These are phyloP conservation scores for Iberis pinnata DNA, from an alignment of 345 rosid species.

Conservation along the genomic window DNA sequence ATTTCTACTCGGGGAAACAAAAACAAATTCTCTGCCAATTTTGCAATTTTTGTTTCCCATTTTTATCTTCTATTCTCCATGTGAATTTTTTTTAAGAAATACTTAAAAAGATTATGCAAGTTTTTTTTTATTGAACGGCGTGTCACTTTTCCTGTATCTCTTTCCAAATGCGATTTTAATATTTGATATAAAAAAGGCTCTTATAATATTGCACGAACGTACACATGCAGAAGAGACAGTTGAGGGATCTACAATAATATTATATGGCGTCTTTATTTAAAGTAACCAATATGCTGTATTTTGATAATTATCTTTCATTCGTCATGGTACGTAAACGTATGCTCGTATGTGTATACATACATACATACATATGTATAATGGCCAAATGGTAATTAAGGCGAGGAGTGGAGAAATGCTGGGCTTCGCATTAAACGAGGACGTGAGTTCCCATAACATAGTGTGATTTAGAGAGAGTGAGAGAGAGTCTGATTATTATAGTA, in stretches of 20 bases:
- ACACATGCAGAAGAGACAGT: constrained; percentile 66
- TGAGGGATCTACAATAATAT: constrained; percentile 92
- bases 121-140: no score
- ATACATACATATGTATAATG: constrained; percentile 18
- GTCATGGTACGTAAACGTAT: constrained; percentile 13
- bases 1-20: constrained; percentile 77
- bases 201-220: constrained; percentile 52
- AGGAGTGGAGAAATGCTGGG: constrained; percentile 98
- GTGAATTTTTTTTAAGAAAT: no score
- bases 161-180: constrained; percentile 31
- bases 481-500: no score
- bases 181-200: no score
- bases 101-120: no score
- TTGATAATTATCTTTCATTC: constrained; percentile 15
- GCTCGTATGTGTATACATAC: constrained; percentile 2
- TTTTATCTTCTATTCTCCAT: no score
- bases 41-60: constrained; percentile 23
- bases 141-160: constrained; percentile 34
- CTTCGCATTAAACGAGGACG: constrained; percentile 79
- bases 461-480: constrained; percentile 50
- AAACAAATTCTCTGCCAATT: constrained; percentile 38
- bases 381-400: constrained; percentile 42
- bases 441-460: constrained; percentile 86
- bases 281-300: constrained; percentile 3
- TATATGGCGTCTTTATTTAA: no score